Percentiles rank a stretch among this genome's conserved stretches.
Conservation (phyloP, 2,329 filamentous ascomycete genomes). For the Hymenoscyphus linearis region DNA sequence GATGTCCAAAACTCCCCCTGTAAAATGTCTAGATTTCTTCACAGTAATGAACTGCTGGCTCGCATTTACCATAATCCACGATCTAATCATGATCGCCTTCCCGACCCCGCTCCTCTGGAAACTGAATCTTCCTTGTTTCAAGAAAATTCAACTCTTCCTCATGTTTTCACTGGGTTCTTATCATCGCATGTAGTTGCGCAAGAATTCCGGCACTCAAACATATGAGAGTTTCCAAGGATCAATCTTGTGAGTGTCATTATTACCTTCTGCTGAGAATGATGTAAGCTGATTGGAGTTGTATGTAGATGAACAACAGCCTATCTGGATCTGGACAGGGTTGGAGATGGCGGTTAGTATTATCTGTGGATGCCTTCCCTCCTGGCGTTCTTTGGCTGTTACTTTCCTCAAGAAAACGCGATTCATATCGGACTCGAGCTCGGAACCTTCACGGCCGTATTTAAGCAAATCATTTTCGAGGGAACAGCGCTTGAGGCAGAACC, state of each 20-base stretch:
- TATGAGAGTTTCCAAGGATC: constrained; percentile 5
- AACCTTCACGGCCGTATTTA: neutral
- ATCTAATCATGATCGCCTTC: constrained; percentile 58
- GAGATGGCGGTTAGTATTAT: constrained; percentile 38
- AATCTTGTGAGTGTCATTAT: constrained; percentile 4
- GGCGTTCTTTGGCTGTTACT: neutral
- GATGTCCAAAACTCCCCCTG: constrained; percentile 6
- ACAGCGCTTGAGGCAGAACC: neutral
- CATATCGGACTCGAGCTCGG: neutral
- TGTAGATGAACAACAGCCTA: constrained; percentile 17
- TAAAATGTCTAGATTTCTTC: constrained; percentile 54
- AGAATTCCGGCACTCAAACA: constrained; percentile 7
- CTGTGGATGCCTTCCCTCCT: constrained; percentile 35
- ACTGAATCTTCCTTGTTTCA: constrained; percentile 57
- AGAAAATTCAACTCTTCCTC: constrained; percentile 60
- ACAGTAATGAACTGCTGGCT: constrained; percentile 62
- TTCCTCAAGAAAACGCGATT: neutral
- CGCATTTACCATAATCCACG: constrained; percentile 45
- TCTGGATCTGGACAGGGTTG: constrained; percentile 21
- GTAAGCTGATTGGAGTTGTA: neutral
- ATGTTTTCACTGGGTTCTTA: constrained; percentile 43
- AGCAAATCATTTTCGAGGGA: neutral
- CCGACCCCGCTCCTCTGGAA: constrained; percentile 59
- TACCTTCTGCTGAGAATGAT: too few relatives aligned
- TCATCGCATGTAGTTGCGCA: constrained; percentile 12